Conservation (phyloP, 805 yeast species). For the Dipodascopsis uninucleata region DNA sequence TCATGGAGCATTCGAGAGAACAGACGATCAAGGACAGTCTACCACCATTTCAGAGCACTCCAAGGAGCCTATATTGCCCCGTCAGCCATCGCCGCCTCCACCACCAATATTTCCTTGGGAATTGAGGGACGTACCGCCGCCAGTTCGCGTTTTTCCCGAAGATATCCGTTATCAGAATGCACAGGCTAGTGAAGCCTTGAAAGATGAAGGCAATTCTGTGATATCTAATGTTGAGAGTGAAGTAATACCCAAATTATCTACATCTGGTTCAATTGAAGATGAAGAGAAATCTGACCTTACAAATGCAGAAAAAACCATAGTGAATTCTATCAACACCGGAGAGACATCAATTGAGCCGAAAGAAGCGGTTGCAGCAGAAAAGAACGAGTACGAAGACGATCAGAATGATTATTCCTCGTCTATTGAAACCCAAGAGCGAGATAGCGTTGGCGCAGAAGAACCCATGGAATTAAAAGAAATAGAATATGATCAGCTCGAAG, state of each 20-base stretch:
- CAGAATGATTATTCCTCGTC: too few relatives aligned
- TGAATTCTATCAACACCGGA: not conserved
- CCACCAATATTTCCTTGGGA: slow-evolving; percentile 30
- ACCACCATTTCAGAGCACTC: too few relatives aligned
- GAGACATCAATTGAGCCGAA: not conserved
- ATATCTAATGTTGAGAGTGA: too few relatives aligned
- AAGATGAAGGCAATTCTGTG: too few relatives aligned
- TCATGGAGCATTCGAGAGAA: too few relatives aligned
- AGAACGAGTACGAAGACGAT: not conserved
- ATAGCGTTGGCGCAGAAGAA: too few relatives aligned
- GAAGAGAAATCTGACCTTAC: not conserved
- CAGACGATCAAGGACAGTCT: too few relatives aligned
- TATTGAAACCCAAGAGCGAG: too few relatives aligned
- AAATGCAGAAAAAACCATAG: not conserved
- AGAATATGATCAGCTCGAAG: slow-evolving; percentile 4
- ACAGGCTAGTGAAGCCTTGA: too few relatives aligned
- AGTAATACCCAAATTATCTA: too few relatives aligned
- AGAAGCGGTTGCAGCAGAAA: not conserved
- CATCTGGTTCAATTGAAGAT: too few relatives aligned
- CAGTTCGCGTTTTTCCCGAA: slow-evolving; percentile 23
- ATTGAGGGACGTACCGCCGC: slow-evolving; percentile 2
- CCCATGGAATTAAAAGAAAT: too few relatives aligned
- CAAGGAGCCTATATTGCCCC: slow-evolving; percentile 1
- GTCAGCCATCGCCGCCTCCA: slow-evolving; percentile 6
- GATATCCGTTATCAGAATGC: slow-evolving; percentile 5